Percentiles rank a stretch among this genome's conserved stretches.
phyloP scores from a whole-genome alignment of 169 alveolate genomes.

The Theileria equi region DNA sequence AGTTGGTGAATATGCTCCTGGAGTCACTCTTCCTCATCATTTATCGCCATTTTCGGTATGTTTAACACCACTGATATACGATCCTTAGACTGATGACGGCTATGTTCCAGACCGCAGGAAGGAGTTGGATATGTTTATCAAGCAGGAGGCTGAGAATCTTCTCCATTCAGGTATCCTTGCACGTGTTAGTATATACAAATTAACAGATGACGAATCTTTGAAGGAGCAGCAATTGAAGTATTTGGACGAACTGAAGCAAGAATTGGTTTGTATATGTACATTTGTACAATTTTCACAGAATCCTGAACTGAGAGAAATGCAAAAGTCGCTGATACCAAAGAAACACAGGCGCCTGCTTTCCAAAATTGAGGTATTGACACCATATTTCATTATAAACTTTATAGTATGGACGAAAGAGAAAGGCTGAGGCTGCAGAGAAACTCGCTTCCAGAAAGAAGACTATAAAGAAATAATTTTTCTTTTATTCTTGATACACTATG shows the following conservation, averaged over 20 bases:
- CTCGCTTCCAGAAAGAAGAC: constrained; percentile 27
- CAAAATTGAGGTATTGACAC: constrained; percentile 49
- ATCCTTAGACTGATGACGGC: constrained; percentile 13
- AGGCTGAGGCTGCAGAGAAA: constrained; percentile 51
- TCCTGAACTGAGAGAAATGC: constrained; percentile 39
- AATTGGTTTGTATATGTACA: constrained; percentile 9
- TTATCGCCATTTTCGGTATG: constrained; percentile 88
- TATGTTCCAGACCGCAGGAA: constrained; percentile 52
- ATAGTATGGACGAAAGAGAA: constrained; percentile 43
- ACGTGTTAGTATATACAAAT: neutral
- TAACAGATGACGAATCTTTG: neutral
- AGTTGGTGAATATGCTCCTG: constrained; percentile 86
- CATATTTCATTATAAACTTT: neutral
- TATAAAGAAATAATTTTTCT: too few species aligned
- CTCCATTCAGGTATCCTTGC: constrained; percentile 19
- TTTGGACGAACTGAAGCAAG: constrained; percentile 9
- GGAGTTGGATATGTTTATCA: constrained; percentile 48
- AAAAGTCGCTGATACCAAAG: constrained; percentile 57
- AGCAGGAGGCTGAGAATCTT: constrained; percentile 20
- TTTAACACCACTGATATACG: neutral
- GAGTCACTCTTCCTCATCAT: constrained; percentile 91
- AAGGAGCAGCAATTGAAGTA: neutral
- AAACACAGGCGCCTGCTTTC: constrained; percentile 55
- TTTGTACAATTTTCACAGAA: constrained; percentile 24
- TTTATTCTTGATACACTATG: too few species aligned